These are phyloP conservation scores for Miscanthus lutarioriparius DNA, from an alignment of 176 grass and related monocot species.

Conservation along the genomic window DNA sequence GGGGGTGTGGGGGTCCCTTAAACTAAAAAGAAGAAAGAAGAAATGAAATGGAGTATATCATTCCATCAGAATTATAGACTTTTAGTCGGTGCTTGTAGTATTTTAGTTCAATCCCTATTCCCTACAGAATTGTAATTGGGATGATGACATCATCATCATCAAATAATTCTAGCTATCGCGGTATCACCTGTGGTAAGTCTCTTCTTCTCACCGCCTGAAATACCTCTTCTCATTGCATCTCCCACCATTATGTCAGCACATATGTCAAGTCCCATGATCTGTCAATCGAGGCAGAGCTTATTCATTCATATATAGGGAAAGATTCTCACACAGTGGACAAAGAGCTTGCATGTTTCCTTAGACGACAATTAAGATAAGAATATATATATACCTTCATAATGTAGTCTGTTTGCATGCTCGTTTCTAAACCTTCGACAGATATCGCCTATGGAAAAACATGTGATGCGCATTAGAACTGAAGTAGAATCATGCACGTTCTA, in stretches of 20 bases:
- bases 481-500: background rate
- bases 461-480: background rate
- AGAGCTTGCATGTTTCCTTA: background rate
- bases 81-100: background rate
- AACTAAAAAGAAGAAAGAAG: background rate
- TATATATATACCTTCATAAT: slow-evolving; percentile 68
- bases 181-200: slow-evolving; percentile 78
- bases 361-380: background rate
- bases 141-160: background rate
- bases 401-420: slow-evolving; percentile 85
- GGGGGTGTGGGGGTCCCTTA: background rate
- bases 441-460: slow-evolving; percentile 50
- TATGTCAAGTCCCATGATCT: slow-evolving; percentile 95
- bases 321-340: background rate
- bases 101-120: background rate
- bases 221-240: slow-evolving; percentile 88
- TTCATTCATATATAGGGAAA: background rate
- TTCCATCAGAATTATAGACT: background rate
- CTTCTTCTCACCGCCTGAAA: slow-evolving; percentile 93
- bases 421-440: slow-evolving; percentile 72
- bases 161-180: background rate
- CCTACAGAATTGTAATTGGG: background rate
- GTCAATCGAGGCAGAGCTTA: slow-evolving; percentile 8
- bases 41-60: background rate
- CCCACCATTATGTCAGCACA: slow-evolving; percentile 72